Conservation (phyloP, 306 rosid genomes). For the Prosopis cineraria region DNA sequence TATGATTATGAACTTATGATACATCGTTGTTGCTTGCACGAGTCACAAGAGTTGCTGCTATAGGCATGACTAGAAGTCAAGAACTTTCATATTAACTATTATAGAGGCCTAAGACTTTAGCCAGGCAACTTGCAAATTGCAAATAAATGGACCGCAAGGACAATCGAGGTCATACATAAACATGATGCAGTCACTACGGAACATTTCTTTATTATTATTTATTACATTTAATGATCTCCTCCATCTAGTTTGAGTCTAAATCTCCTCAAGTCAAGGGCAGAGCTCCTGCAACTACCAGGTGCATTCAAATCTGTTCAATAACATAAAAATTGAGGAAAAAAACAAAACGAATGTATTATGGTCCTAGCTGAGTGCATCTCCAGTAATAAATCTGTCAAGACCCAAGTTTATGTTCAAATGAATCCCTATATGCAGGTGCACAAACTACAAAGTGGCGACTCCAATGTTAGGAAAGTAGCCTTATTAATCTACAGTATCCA, state of each 20-base stretch:
- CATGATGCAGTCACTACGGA: constrained; percentile 14
- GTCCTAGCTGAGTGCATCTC: neutral
- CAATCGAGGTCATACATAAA: constrained; percentile 35
- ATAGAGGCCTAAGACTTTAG: constrained; percentile 21
- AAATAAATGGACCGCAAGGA: constrained; percentile 14
- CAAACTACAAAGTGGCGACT: neutral
- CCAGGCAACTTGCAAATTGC: constrained; percentile 15
- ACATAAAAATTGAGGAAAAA: neutral
- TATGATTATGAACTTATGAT: constrained; percentile 39
- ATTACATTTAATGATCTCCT: neutral
- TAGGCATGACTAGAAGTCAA: constrained; percentile 33
- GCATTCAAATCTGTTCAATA: neutral
- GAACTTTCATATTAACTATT: constrained; percentile 30
- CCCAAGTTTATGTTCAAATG: neutral
- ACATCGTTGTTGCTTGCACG: constrained; percentile 36
- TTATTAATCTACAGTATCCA: neutral
- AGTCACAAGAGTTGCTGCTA: constrained; percentile 42
- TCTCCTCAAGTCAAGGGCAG: neutral
- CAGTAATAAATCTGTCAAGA: neutral
- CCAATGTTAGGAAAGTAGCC: neutral
- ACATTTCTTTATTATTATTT: neutral
- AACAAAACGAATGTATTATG: neutral
- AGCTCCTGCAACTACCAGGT: neutral
- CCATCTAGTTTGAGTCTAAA: too few species aligned
- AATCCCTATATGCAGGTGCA: neutral